Percentiles rank a stretch among this genome's conserved stretches.
phyloP scores from a whole-genome alignment of 257 asterid genomes.

The Primulina tabacum region DNA sequence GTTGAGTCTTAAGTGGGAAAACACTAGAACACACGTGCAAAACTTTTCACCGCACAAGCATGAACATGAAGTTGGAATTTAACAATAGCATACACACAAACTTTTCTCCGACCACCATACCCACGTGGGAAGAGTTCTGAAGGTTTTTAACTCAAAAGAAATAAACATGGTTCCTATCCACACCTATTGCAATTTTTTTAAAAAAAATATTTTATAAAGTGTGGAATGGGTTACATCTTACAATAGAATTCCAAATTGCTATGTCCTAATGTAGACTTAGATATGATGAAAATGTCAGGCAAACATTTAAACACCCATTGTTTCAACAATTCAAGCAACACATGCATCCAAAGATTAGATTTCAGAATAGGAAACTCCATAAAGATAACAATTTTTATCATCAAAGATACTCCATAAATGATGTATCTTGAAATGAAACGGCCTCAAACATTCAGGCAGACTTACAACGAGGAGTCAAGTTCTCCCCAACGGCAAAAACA shows the following conservation, averaged over 20 bases:
- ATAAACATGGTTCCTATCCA: not conserved
- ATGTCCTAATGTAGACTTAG: too few species aligned
- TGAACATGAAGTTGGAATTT: too few species aligned
- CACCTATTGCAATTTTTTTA: not conserved
- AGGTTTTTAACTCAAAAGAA: not conserved
- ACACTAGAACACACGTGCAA: not conserved
- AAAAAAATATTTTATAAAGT: too few species aligned
- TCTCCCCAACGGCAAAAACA: constrained; percentile 70
- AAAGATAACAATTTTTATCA: constrained; percentile 17
- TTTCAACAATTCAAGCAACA: constrained; percentile 11
- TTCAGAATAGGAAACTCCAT: not conserved
- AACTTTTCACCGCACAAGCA: not conserved
- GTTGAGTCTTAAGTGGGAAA: not conserved
- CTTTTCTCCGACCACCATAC: not conserved
- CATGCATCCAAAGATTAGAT: not conserved
- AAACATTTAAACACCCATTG: not conserved
- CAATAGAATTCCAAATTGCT: too few species aligned
- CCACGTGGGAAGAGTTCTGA: not conserved
- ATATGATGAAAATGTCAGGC: not conserved
- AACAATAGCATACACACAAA: not conserved
- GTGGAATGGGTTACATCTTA: not conserved
- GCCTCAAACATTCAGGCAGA: constrained; percentile 21
- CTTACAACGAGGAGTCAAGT: constrained; percentile 90
- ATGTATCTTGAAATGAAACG: constrained; percentile 11
- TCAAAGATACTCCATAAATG: not conserved